These are phyloP conservation scores for Colletotrichum sp. DNA, from an alignment of 2,329 filamentous ascomycete species.

Conservation along the genomic window DNA sequence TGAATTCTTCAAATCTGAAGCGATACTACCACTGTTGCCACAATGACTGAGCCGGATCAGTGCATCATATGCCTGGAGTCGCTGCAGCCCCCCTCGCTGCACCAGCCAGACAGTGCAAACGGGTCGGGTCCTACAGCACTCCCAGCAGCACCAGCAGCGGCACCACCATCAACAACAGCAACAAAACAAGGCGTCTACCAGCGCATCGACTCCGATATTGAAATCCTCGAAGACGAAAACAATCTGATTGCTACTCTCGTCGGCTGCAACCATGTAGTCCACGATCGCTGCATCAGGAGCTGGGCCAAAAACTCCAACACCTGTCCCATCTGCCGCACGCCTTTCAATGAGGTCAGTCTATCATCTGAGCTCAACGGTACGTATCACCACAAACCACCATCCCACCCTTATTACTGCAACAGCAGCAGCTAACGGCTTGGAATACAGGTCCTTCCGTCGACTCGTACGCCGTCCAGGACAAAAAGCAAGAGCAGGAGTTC, in stretches of 20 bases:
- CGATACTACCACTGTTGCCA: constrained; percentile 44
- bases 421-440: constrained; percentile 24
- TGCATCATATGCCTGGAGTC: constrained; percentile 74
- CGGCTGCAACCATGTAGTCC: constrained; percentile 89
- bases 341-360: constrained; percentile 89
- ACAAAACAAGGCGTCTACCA: constrained; percentile 22
- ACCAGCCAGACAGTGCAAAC: constrained; percentile 26
- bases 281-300: constrained; percentile 89
- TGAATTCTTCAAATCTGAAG: constrained; percentile 47
- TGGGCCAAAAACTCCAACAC: constrained; percentile 98
- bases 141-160: background rate
- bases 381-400: constrained; percentile 7
- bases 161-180: constrained; percentile 23
- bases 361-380: constrained; percentile 59
- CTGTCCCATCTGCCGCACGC: constrained; percentile 93
- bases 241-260: constrained; percentile 64
- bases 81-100: constrained; percentile 45
- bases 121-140: constrained; percentile 22
- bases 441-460: constrained; percentile 57
- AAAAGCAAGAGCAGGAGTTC: constrained; percentile 88
- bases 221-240: constrained; percentile 31
- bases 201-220: constrained; percentile 15
- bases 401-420: background rate
- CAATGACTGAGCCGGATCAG: constrained; percentile 64
- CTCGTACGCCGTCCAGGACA: constrained; percentile 75